Conservation (phyloP, 441 rosid species). For the Pelargonium citronellum region DNA sequence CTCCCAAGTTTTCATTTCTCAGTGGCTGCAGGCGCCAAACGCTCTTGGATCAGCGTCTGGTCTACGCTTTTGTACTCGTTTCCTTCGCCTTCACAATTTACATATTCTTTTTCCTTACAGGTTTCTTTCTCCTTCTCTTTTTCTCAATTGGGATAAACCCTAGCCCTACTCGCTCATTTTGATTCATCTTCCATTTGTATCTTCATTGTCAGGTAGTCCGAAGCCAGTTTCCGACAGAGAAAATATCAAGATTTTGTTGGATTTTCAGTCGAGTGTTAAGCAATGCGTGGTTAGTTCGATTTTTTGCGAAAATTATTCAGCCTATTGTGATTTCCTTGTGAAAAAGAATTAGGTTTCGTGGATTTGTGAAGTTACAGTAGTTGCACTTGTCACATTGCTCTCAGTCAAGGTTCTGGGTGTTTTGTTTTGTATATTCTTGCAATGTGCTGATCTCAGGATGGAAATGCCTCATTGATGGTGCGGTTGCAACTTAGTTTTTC, state of each 20-base stretch:
- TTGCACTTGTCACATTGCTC: not conserved
- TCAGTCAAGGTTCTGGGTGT: not conserved
- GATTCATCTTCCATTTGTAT: too few relatives aligned
- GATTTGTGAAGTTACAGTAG: not conserved
- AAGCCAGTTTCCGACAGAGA: too few relatives aligned
- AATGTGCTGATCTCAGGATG: not conserved
- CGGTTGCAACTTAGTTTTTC: not conserved
- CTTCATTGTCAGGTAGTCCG: too few relatives aligned
- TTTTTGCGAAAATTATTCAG: not conserved
- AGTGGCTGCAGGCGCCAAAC: too few relatives aligned
- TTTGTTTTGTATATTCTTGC: not conserved
- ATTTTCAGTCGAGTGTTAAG: not conserved
- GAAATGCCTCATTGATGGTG: not conserved
- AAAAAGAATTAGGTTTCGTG: not conserved
- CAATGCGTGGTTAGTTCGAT: not conserved
- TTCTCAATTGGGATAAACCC: too few relatives aligned
- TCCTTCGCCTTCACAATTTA: too few relatives aligned
- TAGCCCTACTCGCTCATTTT: too few relatives aligned
- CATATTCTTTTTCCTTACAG: too few relatives aligned
- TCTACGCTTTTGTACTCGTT: too few relatives aligned
- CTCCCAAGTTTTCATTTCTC: too few relatives aligned
- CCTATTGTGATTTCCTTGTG: not conserved
- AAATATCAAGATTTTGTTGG: not conserved
- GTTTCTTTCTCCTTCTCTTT: too few relatives aligned
- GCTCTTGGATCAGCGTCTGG: too few relatives aligned